These are phyloP conservation scores for Cytospora mali DNA, from an alignment of 2,329 filamentous ascomycete genomes.

Conservation along the genomic window DNA sequence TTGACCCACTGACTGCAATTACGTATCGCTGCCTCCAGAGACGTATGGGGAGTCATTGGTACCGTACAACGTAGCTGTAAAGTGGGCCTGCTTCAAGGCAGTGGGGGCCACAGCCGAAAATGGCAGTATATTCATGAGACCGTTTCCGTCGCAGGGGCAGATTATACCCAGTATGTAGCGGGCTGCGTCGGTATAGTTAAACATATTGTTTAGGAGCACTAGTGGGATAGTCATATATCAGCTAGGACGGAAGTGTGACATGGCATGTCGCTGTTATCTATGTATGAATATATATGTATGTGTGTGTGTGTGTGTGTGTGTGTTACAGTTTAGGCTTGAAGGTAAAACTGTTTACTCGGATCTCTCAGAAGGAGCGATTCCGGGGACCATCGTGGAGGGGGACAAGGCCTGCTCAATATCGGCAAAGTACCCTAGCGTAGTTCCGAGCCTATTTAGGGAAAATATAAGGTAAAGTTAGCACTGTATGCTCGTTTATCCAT, in stretches of 20 bases:
- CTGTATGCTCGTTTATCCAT: not conserved
- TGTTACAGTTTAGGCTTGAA: no score
- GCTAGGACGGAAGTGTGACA: not conserved
- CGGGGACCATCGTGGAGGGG: constrained; percentile 65
- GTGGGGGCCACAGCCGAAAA: not conserved
- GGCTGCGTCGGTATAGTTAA: constrained; percentile 65
- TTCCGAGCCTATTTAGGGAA: constrained; percentile 47
- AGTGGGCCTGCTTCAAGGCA: not conserved
- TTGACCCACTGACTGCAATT: not conserved
- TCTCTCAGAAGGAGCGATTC: constrained; percentile 65
- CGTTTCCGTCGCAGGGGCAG: constrained; percentile 48
- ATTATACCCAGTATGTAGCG: constrained; percentile 65
- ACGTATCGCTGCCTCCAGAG: not conserved
- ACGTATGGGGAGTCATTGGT: not conserved
- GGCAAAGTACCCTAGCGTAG: constrained; percentile 69
- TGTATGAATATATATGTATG: no score
- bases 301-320: no score
- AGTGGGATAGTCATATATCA: not conserved
- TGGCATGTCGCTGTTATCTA: not conserved
- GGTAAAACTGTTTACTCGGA: constrained; percentile 37
- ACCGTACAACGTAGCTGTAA: not conserved
- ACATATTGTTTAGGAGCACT: constrained; percentile 63
- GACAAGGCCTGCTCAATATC: constrained; percentile 73
- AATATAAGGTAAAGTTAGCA: not conserved
- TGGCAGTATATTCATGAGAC: not conserved